Base-by-base conservation (phyloP, 306 rosid species). In the Dryas octopetala region DNA sequence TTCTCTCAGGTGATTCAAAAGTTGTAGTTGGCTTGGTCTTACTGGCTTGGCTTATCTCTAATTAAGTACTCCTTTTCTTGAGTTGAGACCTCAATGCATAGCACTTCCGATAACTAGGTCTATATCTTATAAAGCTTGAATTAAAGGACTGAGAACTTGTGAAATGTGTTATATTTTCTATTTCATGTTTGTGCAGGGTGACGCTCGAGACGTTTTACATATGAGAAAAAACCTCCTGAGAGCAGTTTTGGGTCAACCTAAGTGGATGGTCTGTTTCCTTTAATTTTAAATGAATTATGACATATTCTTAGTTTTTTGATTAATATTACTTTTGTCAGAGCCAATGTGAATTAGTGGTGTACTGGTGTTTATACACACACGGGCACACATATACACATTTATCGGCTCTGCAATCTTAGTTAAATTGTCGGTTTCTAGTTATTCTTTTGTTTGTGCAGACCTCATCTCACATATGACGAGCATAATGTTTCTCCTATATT, bases 221-320 rank as follows among this genome's bases (percentile, higher is more conserved):
- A 76, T 90, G 52, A 86, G 98, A 82, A 94, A 87, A 83, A 85
- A 78, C 82, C 89, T 94, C 75, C 67, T 94, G 73, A 86, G 86
- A 80, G 90, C 85, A 77, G 52, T 85, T 82, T 79, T 86, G 82
- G 82, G 83, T 70, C 90, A 86, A 85, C 81, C 81, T 78, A 74
- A 81, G 49, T 71, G 85, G 91, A 90, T 88, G 97, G 98, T 93
- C 49, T 70, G 82, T 61, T 80, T 76, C n/a, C 65, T 47, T 73
- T 73, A 28, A 38, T 44, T 69, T 61, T 26, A 59, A 45, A 60
- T 64, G 73, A 5, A 70, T 61, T 43, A 62, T 57, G 53, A 58
- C 66, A 38, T 63, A 55, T 58, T 77, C 13, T 75, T 60, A 58
- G 75, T 68, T 62, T 43, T 70, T 50, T 40, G 48, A 59, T 67